Percentiles rank a stretch among this genome's conserved stretches.
phyloP scores from a whole-genome alignment of 148 eudicot genomes.

The Rhododendron henanense region DNA sequence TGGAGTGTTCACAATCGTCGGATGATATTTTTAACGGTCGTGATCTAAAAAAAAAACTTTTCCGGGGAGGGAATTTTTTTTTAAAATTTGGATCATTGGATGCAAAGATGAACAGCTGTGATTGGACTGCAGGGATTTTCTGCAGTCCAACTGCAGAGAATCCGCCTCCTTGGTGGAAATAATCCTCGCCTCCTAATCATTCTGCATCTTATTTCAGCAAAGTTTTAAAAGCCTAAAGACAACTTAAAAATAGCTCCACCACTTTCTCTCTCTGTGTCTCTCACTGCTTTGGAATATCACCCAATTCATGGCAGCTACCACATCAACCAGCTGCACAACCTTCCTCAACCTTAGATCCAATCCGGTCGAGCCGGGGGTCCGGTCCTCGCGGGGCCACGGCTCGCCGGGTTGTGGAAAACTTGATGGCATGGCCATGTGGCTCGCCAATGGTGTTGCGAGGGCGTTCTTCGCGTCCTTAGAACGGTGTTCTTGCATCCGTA shows the following conservation, averaged over 20 bases:
- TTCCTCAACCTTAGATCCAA: slow-evolving; percentile 18
- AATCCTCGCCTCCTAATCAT: background rate
- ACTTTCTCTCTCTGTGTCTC: background rate
- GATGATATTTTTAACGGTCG: too few relatives aligned
- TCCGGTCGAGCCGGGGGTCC: slow-evolving; percentile 16
- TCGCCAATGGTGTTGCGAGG: slow-evolving; percentile 31
- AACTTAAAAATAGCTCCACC: background rate
- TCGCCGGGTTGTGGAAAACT: slow-evolving; percentile 24
- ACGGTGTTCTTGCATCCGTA: slow-evolving; percentile 42
- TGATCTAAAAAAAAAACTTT: too few relatives aligned
- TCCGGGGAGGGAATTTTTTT: too few relatives aligned
- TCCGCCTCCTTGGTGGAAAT: background rate
- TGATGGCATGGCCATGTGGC: slow-evolving; percentile 44
- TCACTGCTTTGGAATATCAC: background rate
- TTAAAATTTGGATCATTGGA: too few relatives aligned
- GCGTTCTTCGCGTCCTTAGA: slow-evolving; percentile 41
- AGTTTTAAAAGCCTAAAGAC: background rate
- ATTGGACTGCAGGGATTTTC: too few relatives aligned
- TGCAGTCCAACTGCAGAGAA: too few relatives aligned
- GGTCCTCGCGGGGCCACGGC: background rate
- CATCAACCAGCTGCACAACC: slow-evolving; percentile 19
- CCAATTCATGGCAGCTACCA: slow-evolving; percentile 29
- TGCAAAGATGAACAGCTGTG: too few relatives aligned
- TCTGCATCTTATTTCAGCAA: background rate
- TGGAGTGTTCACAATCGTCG: too few relatives aligned